Base-by-base conservation (phyloP, 1,139 yeast genomes). In the Blastobotrys apis region DNA sequence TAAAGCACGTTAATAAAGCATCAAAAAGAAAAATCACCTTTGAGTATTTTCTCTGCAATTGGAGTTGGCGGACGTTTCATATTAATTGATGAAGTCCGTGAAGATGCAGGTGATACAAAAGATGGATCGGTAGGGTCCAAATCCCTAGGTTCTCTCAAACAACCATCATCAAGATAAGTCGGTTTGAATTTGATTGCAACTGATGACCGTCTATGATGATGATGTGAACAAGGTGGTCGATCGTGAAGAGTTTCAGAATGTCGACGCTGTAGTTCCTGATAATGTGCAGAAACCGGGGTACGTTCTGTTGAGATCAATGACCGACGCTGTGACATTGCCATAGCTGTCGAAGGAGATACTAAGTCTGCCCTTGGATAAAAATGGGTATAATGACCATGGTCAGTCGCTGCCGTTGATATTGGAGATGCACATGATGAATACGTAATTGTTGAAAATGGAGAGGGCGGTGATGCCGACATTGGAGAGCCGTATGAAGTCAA, bases 41-140 rank as follows among this genome's bases (percentile, higher is more conserved):
- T 60, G 39, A 61, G 51, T 33, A 61, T 59, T 26, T 58, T 49
- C 49, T 61, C 64, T 16, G 62, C 61, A 23, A 59, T 53, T 6
- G 61, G 60, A 27, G 62, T 52, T 3, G 64, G 63, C 2, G 59
- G 55, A 10, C 62, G 48, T 32, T 49, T 44, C 31, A 57, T 33
- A 25, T 39, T 33, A 40, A 36, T 8, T n/a, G 34, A 23, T 17
- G 40, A 5, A 2, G 30, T 13, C 3, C 31, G n/a, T 2, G 43
- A 27, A 4, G 33, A 4, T 12, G 25, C 22, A 15, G 25, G 13
- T 13, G 41, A 19, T 3, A 5, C n/a, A 12, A 29, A 33, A 16
- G 36, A 16, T 9, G 36, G 36, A 16, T 33, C 36, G 4, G 13
- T 21, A 3, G 43, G 33, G 21, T 33, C 34, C 21, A 39, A 17